Evolutionary conservation across 202 grass and related monocot species (phyloP).

Genomic region (Carex sylvatica): DNA sequence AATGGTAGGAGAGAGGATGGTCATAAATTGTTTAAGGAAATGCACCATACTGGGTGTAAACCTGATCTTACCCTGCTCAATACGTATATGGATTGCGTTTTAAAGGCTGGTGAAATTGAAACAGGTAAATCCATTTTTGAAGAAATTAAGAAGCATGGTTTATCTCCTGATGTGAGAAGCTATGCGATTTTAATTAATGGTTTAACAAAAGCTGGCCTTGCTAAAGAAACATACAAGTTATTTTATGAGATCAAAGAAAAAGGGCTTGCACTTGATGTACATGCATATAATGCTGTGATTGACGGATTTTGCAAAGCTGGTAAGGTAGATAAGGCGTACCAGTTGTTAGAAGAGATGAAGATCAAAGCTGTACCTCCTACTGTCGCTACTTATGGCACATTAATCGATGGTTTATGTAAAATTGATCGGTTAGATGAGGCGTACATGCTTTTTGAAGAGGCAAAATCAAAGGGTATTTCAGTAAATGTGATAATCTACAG

Average conservation of each 20-base stretch:
- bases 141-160: slow-evolving; percentile 52
- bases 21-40: slow-evolving; percentile 93
- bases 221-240: slow-evolving; percentile 88
- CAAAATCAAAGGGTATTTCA: slow-evolving; percentile 70
- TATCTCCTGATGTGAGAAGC: slow-evolving; percentile 70
- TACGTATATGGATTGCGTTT: slow-evolving; percentile 93
- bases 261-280: slow-evolving; percentile 65
- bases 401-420: slow-evolving; percentile 91
- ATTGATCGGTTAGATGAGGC: slow-evolving; percentile 95
- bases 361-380: slow-evolving; percentile 55
- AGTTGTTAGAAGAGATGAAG: slow-evolving; percentile 93
- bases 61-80: slow-evolving; percentile 89
- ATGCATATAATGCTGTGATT: slow-evolving; percentile 80
- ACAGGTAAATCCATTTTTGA: slow-evolving; percentile 75
- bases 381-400: slow-evolving; percentile 77
- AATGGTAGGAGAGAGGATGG: slow-evolving; percentile 97
- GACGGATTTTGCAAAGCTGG: slow-evolving; percentile 93
- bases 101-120: slow-evolving; percentile 78
- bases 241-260: slow-evolving; percentile 89
- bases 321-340: slow-evolving; percentile 88
- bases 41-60: slow-evolving; percentile 54
- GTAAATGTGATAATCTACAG: slow-evolving; percentile 91
- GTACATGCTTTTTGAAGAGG: slow-evolving; percentile 98
- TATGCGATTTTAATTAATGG: slow-evolving; percentile 93
- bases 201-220: slow-evolving; percentile 81